Conservation (phyloP, 306 rosid genomes). For the Castanea mollissima region DNA sequence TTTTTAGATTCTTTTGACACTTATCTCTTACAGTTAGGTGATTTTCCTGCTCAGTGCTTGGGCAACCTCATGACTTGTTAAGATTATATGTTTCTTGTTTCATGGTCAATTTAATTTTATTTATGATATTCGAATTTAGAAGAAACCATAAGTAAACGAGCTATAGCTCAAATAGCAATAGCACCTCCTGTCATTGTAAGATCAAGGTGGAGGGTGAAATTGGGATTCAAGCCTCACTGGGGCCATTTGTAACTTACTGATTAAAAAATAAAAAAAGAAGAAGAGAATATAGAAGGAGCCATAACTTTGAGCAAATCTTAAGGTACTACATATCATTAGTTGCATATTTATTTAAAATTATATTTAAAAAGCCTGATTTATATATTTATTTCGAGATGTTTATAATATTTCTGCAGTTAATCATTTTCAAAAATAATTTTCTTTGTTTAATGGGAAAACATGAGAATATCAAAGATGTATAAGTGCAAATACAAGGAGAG, state of each 20-base stretch:
- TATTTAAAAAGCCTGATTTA: neutral
- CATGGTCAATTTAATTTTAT: neutral
- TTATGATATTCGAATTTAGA: neutral
- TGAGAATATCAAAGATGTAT: too few relatives aligned
- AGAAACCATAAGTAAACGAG: too few relatives aligned
- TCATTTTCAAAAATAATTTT: too few relatives aligned
- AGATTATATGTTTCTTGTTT: neutral
- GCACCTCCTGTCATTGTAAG: too few relatives aligned
- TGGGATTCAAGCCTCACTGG: neutral
- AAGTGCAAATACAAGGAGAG: too few relatives aligned
- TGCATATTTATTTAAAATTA: too few relatives aligned
- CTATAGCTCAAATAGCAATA: too few relatives aligned
- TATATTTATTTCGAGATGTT: neutral
- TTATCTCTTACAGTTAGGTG: neutral
- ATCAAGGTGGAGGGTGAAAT: too few relatives aligned
- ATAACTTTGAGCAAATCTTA: neutral
- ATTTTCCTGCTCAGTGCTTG: neutral
- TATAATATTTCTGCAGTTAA: neutral
- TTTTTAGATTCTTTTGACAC: neutral
- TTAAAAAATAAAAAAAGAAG: neutral
- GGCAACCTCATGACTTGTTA: neutral
- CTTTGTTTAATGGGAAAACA: too few relatives aligned
- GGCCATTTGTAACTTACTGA: neutral
- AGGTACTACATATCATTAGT: neutral
- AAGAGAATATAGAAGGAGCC: neutral